Conservation (phyloP, 139 green algal species). For the Chlorella sorokiniana region DNA sequence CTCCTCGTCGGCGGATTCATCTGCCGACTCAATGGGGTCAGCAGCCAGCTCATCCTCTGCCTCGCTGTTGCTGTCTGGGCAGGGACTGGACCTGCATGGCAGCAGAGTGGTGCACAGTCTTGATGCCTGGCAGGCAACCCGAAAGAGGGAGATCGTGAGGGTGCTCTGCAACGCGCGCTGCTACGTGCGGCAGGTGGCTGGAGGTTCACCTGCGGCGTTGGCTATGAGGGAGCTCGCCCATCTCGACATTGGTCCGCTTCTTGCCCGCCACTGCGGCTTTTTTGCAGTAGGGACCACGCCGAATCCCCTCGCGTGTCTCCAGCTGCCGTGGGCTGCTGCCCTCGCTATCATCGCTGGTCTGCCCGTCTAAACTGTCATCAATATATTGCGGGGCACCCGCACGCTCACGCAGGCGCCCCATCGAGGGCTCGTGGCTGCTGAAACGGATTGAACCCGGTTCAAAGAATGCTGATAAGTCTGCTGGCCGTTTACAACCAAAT, state of each 20-base stretch:
- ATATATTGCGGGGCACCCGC: neutral
- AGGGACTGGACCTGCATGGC: neutral
- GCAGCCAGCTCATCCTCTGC: neutral
- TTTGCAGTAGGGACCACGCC: neutral
- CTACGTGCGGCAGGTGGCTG: neutral
- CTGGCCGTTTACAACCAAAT: too few species aligned
- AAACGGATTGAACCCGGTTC: neutral
- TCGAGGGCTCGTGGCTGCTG: neutral
- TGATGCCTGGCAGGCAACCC: too few species aligned
- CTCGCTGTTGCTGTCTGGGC: neutral
- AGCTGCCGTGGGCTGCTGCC: neutral
- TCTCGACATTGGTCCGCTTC: neutral
- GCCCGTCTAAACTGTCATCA: neutral
- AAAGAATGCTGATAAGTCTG: neutral
- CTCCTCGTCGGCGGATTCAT: neutral
- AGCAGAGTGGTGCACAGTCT: too few species aligned
- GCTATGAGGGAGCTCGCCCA: neutral
- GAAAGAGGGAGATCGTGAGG: too few species aligned
- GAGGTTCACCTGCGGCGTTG: neutral
- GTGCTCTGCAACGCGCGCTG: too few species aligned
- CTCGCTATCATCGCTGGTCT: neutral
- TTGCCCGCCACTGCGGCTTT: neutral
- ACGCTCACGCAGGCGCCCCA: neutral
- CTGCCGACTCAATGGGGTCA: slow-evolving; percentile 6
- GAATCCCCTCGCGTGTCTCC: neutral